phyloP scores from a whole-genome alignment of 257 asterid genomes.

The Leptodermis oblonga region DNA sequence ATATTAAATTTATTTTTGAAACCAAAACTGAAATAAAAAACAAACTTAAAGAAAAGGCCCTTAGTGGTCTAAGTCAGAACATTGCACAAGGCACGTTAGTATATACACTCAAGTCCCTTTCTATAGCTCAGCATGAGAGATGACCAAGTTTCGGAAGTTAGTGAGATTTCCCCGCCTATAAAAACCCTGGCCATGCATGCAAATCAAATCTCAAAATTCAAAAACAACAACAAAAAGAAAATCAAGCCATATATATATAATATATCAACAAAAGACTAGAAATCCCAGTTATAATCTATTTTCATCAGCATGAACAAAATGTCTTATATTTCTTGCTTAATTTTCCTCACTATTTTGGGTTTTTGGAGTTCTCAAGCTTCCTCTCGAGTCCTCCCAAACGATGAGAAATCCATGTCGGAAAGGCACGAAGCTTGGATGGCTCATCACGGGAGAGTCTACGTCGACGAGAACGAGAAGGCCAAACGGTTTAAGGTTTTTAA shows the following conservation, averaged over 20 bases:
- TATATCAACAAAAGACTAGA: background rate
- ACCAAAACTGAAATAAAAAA: too few species aligned
- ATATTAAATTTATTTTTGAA: too few species aligned
- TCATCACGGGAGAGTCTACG: conserved; percentile 25
- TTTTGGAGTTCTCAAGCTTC: conserved; percentile 19
- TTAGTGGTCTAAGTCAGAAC: conserved; percentile 14
- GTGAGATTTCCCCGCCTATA: conserved; percentile 22
- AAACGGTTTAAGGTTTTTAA: conserved; percentile 33
- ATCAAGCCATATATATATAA: too few species aligned
- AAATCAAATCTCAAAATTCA: too few species aligned
- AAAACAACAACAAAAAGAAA: too few species aligned
- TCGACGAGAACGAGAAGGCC: conserved; percentile 19
- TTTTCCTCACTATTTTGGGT: conserved; percentile 12
- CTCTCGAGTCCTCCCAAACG: conserved; percentile 9
- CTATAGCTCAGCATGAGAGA: background rate
- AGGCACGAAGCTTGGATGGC: conserved; percentile 42
- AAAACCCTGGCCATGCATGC: conserved; percentile 15
- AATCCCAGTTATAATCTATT: background rate
- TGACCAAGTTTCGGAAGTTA: background rate
- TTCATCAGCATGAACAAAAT: too few species aligned
- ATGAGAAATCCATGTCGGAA: conserved; percentile 25
- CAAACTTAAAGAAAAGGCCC: too few species aligned
- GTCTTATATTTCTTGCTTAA: conserved; percentile 10
- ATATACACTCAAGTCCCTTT: conserved; percentile 8
- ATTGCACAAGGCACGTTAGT: conserved; percentile 19